Base-by-base conservation (phyloP, 805 yeast species). In the Wickerhamiella kazuoi region DNA sequence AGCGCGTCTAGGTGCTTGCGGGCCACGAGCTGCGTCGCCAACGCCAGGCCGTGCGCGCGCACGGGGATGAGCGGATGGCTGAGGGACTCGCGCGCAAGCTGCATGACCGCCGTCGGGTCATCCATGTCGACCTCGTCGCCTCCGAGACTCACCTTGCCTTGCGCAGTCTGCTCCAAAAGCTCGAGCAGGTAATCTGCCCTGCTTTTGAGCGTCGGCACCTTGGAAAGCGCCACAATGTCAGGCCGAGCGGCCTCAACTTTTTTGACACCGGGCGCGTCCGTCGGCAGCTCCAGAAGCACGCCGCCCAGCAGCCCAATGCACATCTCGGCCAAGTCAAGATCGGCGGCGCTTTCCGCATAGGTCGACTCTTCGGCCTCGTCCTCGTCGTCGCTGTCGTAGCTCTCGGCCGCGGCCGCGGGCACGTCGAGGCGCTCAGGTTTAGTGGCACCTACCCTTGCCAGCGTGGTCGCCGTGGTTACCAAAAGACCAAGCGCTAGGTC, bases 21-120 rank as follows among this genome's bases (percentile, higher is more conserved):
- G 32, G 60, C 64, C 4, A 72, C 63, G 33, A 83, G 61, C 41
- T 68, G 65, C 21, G 82, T 63, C 23, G 87, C 55, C 19, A 75
- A 56, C 45, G 69, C 71, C 7, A 90, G 59, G 0, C 97, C 97
- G 55, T 80, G 84, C 0, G 93, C 97, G 39, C 84, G 64, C 2
- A 87, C 71, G 0, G 97, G 94, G 3, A 80, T 76, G 33, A 79
- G 59, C 0, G 86, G 79, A 56, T 86, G 94, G 41, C 73, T 74
- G 33, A 90, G 56, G 43, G 75, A 71, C 1, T 68, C 61, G 29
- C 81, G 59, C 0, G 94, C 94, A 24, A 71, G 63, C 14, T 69
- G 66, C 35, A 79, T 57, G 0, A 44, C 43, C n/a, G 40, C 39
- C 5, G 13, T 30, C 3, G 44, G 28, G 31, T 46, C 38, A 14